Evolutionary conservation across 2,329 filamentous ascomycete genomes (phyloP).

Genomic region (Stachybotrys chartarum): DNA sequence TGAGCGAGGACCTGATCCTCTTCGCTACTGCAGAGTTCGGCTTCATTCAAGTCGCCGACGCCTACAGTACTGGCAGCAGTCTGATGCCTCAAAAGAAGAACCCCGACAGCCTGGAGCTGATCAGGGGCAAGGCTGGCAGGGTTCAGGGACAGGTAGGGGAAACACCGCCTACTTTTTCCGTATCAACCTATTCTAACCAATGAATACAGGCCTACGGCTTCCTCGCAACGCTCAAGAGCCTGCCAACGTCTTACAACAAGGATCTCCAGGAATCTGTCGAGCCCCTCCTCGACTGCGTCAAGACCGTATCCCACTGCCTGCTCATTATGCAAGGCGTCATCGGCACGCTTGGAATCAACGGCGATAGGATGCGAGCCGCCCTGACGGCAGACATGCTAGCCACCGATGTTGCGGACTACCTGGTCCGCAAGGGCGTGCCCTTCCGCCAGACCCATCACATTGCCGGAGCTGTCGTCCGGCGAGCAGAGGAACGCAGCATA

Average conservation of each 20-base stretch:
- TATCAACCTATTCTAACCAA: too few relatives aligned
- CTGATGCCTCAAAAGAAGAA: conserved; percentile 87
- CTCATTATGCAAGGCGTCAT: conserved; percentile 78
- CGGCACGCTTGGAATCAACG: conserved; percentile 60
- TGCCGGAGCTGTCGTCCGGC: conserved; percentile 53
- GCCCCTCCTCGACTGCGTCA: conserved; percentile 77
- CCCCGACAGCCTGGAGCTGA: conserved; percentile 54
- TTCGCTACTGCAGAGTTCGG: conserved; percentile 72
- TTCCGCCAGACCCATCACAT: conserved; percentile 80
- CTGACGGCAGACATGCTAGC: conserved; percentile 81
- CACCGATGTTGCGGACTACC: conserved; percentile 58
- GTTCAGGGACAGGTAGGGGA: neutral
- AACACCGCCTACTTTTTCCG: too few relatives aligned
- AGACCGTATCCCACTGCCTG: conserved; percentile 74
- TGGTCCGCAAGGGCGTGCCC: conserved; percentile 60
- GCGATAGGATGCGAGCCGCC: conserved; percentile 71
- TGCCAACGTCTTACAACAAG: conserved; percentile 84
- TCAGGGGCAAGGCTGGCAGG: neutral
- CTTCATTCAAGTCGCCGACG: conserved; percentile 69
- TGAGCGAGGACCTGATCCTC: conserved; percentile 81
- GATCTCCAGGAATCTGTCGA: conserved; percentile 85
- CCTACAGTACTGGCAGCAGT: conserved; percentile 69
- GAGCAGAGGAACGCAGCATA: conserved; percentile 34
- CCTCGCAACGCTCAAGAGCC: conserved; percentile 39
- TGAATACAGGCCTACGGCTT: conserved; percentile 4